phyloP scores from a whole-genome alignment of 306 rosid species.

The Acmispon strigosus region DNA sequence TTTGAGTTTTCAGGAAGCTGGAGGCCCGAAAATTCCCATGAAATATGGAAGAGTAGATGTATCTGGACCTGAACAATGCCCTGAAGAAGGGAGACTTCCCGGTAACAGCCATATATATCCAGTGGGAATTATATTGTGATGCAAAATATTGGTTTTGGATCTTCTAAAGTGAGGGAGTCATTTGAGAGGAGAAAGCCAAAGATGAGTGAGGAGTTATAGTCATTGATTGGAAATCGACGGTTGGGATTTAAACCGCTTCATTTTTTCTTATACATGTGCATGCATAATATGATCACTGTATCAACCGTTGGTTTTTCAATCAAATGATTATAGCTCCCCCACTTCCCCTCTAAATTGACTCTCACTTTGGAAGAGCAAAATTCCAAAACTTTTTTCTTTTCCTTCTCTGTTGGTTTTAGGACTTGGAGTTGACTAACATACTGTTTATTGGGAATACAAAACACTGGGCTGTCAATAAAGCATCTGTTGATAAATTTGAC shows the following conservation, averaged over 20 bases:
- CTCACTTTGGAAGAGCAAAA: too few relatives aligned
- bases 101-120: slow-evolving; percentile 40
- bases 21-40: slow-evolving; percentile 97
- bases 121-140: slow-evolving; percentile 11
- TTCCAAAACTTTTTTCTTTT: neutral
- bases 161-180: too few relatives aligned
- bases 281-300: too few relatives aligned
- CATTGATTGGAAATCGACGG: too few relatives aligned
- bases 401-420: neutral
- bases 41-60: slow-evolving; percentile 89
- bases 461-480: neutral
- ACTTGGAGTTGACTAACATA: slow-evolving; percentile 7
- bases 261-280: too few relatives aligned
- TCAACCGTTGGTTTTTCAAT: too few relatives aligned
- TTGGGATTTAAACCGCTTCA: too few relatives aligned
- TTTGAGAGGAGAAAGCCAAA: too few relatives aligned
- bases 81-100: slow-evolving; percentile 99
- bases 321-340: too few relatives aligned
- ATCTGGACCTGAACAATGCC: slow-evolving; percentile 71
- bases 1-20: slow-evolving; percentile 66
- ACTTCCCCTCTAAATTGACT: too few relatives aligned
- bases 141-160: neutral
- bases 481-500: neutral
- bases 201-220: too few relatives aligned
- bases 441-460: slow-evolving; percentile 13